Conservation (phyloP, 352 stramenopile genomes). For the Pythium guiyangense region DNA sequence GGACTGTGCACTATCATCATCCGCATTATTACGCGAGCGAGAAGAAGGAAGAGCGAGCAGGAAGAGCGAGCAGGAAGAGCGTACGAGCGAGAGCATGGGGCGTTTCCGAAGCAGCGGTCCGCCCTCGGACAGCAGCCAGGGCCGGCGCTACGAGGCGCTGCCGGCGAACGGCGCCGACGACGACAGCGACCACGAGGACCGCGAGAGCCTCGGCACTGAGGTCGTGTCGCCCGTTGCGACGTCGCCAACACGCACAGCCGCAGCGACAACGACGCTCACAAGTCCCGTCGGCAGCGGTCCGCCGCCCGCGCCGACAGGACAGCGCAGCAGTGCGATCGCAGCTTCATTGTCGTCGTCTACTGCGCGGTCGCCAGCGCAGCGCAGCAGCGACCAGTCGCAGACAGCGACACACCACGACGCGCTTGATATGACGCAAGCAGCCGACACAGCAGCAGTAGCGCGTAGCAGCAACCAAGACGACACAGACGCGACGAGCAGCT, state of each 20-base stretch:
- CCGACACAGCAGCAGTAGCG: background rate
- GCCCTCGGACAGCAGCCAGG: slow-evolving; percentile 20
- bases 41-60: background rate
- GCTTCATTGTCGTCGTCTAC: background rate
- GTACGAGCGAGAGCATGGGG: slow-evolving; percentile 27
- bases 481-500: background rate
- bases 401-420: background rate
- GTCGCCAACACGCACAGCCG: slow-evolving; percentile 16
- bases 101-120: slow-evolving; percentile 25
- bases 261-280: slow-evolving; percentile 1
- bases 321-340: background rate
- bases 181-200: slow-evolving; percentile 12
- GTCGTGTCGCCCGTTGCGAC: slow-evolving; percentile 1
- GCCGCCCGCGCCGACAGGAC: too few relatives aligned
- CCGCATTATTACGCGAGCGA: background rate
- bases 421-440: background rate
- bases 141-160: slow-evolving; percentile 55
- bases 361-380: too few relatives aligned
- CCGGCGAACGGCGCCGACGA: slow-evolving; percentile 34
- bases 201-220: slow-evolving; percentile 21
- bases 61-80: background rate
- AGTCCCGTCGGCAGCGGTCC: slow-evolving; percentile 9
- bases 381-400: background rate
- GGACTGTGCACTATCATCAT: background rate
- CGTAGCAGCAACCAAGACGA: slow-evolving; percentile 6